Evolutionary conservation across 208 protist species (phyloP).

Genomic region (Entamoeba invadens): DNA sequence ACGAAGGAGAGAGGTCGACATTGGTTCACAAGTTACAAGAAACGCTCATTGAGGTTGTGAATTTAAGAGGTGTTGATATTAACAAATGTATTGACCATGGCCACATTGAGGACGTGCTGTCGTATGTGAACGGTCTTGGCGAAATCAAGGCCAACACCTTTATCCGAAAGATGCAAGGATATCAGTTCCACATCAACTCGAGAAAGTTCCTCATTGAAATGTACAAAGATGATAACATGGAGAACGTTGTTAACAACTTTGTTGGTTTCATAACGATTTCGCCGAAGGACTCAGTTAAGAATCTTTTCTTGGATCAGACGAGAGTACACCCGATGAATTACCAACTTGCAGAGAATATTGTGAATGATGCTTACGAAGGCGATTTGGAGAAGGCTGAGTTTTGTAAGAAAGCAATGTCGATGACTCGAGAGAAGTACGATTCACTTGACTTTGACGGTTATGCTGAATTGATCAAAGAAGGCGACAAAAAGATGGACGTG

Average conservation of each 20-base stretch:
- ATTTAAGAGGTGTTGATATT: not conserved
- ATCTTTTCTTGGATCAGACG: not conserved
- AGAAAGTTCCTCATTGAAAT: not conserved
- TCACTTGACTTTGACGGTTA: not conserved
- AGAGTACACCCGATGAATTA: not conserved
- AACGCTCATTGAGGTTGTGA: not conserved
- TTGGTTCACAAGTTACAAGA: not conserved
- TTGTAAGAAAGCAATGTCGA: not conserved
- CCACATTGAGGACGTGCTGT: not conserved
- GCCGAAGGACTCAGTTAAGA: not conserved
- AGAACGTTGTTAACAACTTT: not conserved
- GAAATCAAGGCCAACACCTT: not conserved
- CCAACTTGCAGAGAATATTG: not conserved
- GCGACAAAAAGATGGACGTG: not conserved
- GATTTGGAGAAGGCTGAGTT: not conserved
- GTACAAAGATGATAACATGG: not conserved
- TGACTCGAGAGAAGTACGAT: not conserved
- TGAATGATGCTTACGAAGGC: not conserved
- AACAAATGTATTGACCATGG: not conserved
- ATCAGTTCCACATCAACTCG: not conserved
- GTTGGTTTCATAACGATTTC: not conserved
- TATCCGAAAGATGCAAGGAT: not conserved
- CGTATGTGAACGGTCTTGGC: not conserved
- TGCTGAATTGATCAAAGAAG: not conserved
- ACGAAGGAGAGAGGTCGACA: not conserved